A percentile compares a stretch with the other conserved stretches of the same genome.
phyloP scores from a whole-genome alignment of 2,329 filamentous ascomycete species.

The Pseudogymnoascus verrucosus region DNA sequence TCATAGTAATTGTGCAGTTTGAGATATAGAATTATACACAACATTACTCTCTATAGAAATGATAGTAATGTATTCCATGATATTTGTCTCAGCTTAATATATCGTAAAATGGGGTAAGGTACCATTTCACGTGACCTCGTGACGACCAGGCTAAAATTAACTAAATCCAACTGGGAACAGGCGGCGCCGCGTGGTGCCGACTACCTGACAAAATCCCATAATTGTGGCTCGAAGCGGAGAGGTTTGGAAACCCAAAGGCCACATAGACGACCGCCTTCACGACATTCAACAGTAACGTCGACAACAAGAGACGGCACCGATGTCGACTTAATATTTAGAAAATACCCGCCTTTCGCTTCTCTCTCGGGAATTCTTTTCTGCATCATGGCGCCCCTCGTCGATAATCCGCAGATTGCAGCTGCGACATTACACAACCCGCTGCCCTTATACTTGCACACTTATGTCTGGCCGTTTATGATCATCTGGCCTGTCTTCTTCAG shows the following conservation, averaged over 20 bases:
- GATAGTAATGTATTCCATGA: background rate
- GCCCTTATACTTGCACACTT: constrained; percentile 71
- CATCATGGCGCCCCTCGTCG: constrained; percentile 72
- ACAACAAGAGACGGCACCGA: constrained; percentile 3
- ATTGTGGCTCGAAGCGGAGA: constrained; percentile 2
- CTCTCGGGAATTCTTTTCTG: background rate
- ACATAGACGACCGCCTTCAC: constrained; percentile 5
- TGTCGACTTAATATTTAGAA: constrained; percentile 9
- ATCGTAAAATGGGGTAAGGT: background rate
- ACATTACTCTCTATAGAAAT: background rate
- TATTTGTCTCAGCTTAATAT: background rate
- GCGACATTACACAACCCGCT: constrained; percentile 85
- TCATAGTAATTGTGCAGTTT: background rate
- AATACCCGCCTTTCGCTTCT: background rate
- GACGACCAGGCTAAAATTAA: background rate
- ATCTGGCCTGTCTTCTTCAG: constrained; percentile 88
- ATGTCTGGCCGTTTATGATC: constrained; percentile 87
- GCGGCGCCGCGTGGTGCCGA: constrained; percentile 7
- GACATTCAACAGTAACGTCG: constrained; percentile 7
- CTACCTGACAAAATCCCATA: constrained; percentile 6
- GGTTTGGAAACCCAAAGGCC: constrained; percentile 6
- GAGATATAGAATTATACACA: background rate
- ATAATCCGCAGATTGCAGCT: constrained; percentile 80
- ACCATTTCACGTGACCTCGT: constrained; percentile 5
- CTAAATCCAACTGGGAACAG: constrained; percentile 6